A percentile compares a stretch with the other conserved stretches of the same genome.
These are phyloP conservation scores for Kodamaea kakaduensis DNA, from an alignment of 805 yeast species.

Conservation along the genomic window DNA sequence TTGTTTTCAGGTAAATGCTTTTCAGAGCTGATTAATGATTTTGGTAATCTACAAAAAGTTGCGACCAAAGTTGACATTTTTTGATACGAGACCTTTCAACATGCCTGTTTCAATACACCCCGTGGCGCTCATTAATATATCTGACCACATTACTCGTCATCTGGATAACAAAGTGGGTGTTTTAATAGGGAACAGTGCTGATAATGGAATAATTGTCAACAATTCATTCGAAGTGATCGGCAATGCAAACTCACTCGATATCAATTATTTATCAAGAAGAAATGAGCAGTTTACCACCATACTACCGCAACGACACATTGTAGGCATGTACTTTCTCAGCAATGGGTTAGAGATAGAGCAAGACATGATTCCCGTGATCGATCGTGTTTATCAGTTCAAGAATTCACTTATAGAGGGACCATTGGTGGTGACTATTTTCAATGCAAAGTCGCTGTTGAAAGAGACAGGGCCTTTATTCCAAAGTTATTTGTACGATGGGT, in stretches of 20 bases:
- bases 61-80: too few relatives aligned
- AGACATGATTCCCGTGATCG: background rate
- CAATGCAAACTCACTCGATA: conserved; percentile 17
- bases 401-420: background rate
- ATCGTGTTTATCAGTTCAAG: conserved; percentile 3
- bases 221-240: conserved; percentile 30
- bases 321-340: conserved; percentile 31
- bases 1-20: background rate
- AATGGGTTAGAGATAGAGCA: background rate
- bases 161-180: conserved; percentile 22
- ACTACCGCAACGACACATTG: conserved; percentile 22
- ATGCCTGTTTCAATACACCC: conserved; percentile 17
- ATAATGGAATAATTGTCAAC: conserved; percentile 12
- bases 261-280: conserved; percentile 22
- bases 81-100: too few relatives aligned
- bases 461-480: conserved; percentile 2
- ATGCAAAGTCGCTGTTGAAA: background rate
- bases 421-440: conserved; percentile 4
- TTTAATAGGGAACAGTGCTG: conserved; percentile 22
- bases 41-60: too few relatives aligned
- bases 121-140: conserved; percentile 26
- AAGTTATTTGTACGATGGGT: conserved; percentile 3
- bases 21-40: background rate
- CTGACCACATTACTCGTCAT: conserved; percentile 27
- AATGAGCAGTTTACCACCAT: conserved; percentile 26